phyloP scores from a whole-genome alignment of 106 monocot genomes.

The Chionographis japonica region DNA sequence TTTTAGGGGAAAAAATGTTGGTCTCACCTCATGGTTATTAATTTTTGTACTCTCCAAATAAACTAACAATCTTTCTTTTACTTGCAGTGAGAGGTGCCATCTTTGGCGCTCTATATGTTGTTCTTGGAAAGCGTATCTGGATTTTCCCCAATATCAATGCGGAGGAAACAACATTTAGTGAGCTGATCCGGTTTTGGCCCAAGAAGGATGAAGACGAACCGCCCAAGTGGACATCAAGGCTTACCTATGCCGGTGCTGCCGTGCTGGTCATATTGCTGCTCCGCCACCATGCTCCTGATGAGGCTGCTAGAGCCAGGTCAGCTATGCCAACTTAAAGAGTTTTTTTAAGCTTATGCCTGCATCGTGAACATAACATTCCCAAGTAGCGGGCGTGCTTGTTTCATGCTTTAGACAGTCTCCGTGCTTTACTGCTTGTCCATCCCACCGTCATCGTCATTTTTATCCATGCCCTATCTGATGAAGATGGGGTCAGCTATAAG shows the following conservation, averaged over 20 bases:
- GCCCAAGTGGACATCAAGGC: conserved; percentile 89
- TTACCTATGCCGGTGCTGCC: conserved; percentile 58
- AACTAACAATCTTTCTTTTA: not conserved
- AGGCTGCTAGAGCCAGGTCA: conserved; percentile 95
- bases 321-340: not conserved
- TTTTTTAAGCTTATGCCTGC: too few relatives aligned
- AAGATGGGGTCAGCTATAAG: too few relatives aligned
- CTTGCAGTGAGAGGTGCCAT: conserved; percentile 84
- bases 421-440: too few relatives aligned
- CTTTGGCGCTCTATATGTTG: conserved; percentile 70
- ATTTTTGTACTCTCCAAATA: not conserved
- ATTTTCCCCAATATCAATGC: conserved; percentile 98
- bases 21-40: too few relatives aligned
- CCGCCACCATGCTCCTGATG: conserved; percentile 95
- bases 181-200: conserved; percentile 91
- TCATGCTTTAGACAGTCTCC: too few relatives aligned
- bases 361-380: too few relatives aligned
- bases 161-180: conserved; percentile 94
- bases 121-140: conserved; percentile 92
- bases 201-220: conserved; percentile 84
- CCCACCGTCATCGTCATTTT: too few relatives aligned
- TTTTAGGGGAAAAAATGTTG: too few relatives aligned
- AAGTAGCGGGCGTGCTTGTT: too few relatives aligned
- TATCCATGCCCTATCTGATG: too few relatives aligned
- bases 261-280: conserved; percentile 64